Conservation (phyloP, 108 stramenopile species). For the Conticribra guillardii region DNA sequence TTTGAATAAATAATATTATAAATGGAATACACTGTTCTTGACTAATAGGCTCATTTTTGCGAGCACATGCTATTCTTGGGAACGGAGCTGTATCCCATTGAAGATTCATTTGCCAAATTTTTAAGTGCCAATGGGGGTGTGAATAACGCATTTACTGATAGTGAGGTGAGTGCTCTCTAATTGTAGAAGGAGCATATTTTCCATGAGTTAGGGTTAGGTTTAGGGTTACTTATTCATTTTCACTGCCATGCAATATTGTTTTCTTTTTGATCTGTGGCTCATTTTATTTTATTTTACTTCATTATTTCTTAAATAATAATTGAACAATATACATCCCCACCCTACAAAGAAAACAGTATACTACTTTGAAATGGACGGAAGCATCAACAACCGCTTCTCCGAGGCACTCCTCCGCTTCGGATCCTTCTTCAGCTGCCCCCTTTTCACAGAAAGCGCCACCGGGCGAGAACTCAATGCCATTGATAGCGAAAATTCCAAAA, state of each 20-base stretch:
- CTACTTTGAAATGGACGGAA: slow-evolving; percentile 88
- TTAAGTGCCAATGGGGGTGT: slow-evolving; percentile 78
- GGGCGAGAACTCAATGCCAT: slow-evolving; percentile 94
- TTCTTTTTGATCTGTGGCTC: neutral
- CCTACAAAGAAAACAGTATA: slow-evolving; percentile 79
- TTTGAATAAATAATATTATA: neutral
- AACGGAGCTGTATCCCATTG: slow-evolving; percentile 84
- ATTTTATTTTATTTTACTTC: neutral
- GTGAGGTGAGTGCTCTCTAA: slow-evolving; percentile 46
- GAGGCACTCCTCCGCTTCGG: slow-evolving; percentile 89
- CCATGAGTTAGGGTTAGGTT: too few species aligned
- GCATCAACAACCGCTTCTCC: slow-evolving; percentile 59
- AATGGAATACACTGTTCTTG: too few species aligned
- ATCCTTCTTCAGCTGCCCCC: slow-evolving; percentile 90
- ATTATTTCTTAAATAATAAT: too few species aligned
- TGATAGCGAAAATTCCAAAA: slow-evolving; percentile 94
- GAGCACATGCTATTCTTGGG: slow-evolving; percentile 92
- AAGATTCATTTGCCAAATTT: slow-evolving; percentile 80
- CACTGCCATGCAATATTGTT: too few species aligned
- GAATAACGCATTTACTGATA: slow-evolving; percentile 91
- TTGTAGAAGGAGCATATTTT: too few species aligned
- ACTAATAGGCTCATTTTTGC: slow-evolving; percentile 64
- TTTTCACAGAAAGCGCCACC: slow-evolving; percentile 85
- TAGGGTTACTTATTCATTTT: too few species aligned
- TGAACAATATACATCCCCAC: neutral